These are phyloP conservation scores for Alternaria conjuncta DNA, from an alignment of 2,329 filamentous ascomycete genomes.

Conservation along the genomic window DNA sequence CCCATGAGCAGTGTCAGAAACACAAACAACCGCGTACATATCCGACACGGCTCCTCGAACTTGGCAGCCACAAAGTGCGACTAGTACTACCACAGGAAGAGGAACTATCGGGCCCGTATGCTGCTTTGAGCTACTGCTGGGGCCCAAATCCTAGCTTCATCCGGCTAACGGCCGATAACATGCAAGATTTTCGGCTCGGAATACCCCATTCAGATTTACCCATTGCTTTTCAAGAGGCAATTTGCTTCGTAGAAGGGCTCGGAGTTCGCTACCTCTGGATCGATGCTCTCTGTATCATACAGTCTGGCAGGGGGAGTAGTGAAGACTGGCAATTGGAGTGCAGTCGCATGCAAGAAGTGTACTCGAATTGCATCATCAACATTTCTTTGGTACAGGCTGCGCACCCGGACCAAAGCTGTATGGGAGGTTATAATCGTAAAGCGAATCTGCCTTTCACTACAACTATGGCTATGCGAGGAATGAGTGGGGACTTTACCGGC, in stretches of 20 bases:
- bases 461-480: too few relatives aligned
- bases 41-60: neutral
- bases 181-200: neutral
- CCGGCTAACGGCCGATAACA: neutral
- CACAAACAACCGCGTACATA: neutral
- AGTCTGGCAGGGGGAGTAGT: neutral
- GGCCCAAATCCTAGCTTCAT: neutral
- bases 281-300: constrained; percentile 9
- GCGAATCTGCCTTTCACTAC: too few relatives aligned
- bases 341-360: neutral
- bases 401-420: neutral
- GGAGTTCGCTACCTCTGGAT: constrained; percentile 3
- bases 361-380: neutral
- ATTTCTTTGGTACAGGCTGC: neutral
- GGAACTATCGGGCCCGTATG: neutral
- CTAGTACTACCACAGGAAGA: neutral
- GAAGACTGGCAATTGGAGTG: neutral
- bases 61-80: fast-evolving
- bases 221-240: neutral
- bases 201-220: neutral
- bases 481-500: too few relatives aligned
- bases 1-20: neutral
- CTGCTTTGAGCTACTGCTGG: neutral
- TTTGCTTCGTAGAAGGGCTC: neutral
- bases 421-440: neutral